Percentiles rank a stretch among this genome's conserved stretches.
These are phyloP conservation scores for Veloboletus limbatus DNA, from an alignment of 1,284 basidiomycete genomes.

Conservation along the genomic window DNA sequence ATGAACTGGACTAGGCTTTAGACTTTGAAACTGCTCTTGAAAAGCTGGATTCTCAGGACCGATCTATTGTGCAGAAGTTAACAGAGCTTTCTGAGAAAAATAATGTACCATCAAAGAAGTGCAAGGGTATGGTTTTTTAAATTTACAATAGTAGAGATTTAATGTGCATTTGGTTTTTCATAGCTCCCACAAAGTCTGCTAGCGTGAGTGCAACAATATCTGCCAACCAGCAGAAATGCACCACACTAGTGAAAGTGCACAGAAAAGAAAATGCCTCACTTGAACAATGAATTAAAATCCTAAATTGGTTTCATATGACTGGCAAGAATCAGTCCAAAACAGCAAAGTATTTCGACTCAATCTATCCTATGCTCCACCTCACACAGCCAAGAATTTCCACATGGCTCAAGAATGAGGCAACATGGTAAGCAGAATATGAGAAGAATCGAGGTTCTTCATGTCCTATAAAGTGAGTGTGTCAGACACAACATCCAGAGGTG, in stretches of 20 bases:
- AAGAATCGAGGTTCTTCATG: too few species aligned
- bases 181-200: neutral
- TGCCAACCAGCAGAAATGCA: neutral
- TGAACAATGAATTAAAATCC: constrained; percentile 7
- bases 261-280: constrained; percentile 9
- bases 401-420: constrained; percentile 4
- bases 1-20: neutral
- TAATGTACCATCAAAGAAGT: neutral
- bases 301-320: constrained; percentile 12
- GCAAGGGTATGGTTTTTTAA: neutral
- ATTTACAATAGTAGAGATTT: too few species aligned
- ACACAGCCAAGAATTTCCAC: constrained; percentile 4
- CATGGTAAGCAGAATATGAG: neutral
- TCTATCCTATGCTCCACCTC: constrained; percentile 3
- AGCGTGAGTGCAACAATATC: neutral
- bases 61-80: constrained; percentile 1
- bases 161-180: neutral
- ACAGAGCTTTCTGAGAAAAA: neutral
- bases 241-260: neutral
- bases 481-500: constrained; percentile 3
- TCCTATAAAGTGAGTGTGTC: neutral
- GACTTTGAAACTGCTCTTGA: constrained; percentile 2
- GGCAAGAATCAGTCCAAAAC: constrained; percentile 1
- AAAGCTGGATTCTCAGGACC: neutral
- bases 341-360: constrained; percentile 1